Evolutionary conservation across 306 rosid genomes (phyloP).

Genomic region (Prinsepia uniflora): DNA sequence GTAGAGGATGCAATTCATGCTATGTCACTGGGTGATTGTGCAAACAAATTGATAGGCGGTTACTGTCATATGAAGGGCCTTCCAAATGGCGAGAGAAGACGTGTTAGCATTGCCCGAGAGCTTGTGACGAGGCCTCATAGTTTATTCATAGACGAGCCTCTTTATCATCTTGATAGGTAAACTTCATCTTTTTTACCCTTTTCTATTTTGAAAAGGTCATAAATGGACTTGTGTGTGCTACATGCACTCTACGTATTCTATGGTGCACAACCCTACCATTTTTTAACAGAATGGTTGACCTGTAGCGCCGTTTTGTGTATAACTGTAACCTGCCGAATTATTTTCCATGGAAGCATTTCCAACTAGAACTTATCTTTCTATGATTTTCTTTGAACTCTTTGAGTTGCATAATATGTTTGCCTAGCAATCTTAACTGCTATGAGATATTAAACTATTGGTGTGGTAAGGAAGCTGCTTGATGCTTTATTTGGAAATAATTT

Average conservation of each 20-base stretch:
- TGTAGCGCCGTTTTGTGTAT: not conserved
- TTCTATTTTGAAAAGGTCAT: not conserved
- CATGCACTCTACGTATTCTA: not conserved
- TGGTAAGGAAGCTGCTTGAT: not conserved
- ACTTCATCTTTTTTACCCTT: not conserved
- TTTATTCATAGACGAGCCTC: conserved; percentile 94
- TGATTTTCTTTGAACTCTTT: not conserved
- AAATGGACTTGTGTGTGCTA: not conserved
- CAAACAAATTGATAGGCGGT: conserved; percentile 92
- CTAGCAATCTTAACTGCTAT: conserved; percentile 3
- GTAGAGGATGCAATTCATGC: conserved; percentile 97
- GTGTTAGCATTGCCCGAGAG: conserved; percentile 92
- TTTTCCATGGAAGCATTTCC: not conserved
- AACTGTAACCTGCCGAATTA: conserved; percentile 4
- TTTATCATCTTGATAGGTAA: conserved; percentile 92
- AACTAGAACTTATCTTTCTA: not conserved
- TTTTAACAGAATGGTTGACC: not conserved
- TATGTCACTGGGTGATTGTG: conserved; percentile 86
- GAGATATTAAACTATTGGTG: not conserved
- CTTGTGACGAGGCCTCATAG: conserved; percentile 94
- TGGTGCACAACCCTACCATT: not conserved
- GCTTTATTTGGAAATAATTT: not conserved
- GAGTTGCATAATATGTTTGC: not conserved
- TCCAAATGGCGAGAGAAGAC: conserved; percentile 89
- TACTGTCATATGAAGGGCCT: conserved; percentile 98